A percentile compares a stretch with the other conserved stretches of the same genome.
Conservation (phyloP, 2,329 filamentous ascomycete genomes). For the Chaetomium sp. region DNA sequence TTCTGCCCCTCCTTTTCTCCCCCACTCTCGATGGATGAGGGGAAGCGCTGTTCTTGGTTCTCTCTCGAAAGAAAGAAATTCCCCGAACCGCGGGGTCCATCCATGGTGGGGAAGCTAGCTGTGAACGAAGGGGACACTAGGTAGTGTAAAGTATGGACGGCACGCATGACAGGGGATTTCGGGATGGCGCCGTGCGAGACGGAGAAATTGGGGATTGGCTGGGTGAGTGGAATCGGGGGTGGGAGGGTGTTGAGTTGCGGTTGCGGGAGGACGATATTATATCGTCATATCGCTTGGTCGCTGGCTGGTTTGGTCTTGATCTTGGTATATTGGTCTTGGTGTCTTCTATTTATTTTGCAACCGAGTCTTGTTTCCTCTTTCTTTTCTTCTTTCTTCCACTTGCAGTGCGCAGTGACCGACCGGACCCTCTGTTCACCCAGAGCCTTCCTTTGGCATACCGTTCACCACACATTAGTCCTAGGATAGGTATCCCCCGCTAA, state of each 20-base stretch:
- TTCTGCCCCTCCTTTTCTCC: background rate
- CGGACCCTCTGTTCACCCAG: no score
- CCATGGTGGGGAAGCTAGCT: no score
- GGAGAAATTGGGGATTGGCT: slow-evolving; percentile 17
- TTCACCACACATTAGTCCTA: no score
- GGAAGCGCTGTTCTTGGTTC: background rate
- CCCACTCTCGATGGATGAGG: slow-evolving; percentile 1
- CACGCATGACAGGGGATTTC: slow-evolving; percentile 8
- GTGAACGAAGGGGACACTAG: no score
- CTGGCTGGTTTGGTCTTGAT: background rate
- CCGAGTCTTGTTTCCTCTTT: background rate
- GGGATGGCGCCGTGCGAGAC: slow-evolving; percentile 13
- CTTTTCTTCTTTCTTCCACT: background rate
- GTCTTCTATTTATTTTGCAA: background rate
- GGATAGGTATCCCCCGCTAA: background rate
- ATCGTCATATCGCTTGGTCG: no score
- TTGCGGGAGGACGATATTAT: background rate
- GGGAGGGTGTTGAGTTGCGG: background rate
- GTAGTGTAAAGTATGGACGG: no score
- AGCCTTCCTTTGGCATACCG: no score
- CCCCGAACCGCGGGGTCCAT: no score
- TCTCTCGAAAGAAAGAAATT: no score
- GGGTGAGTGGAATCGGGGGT: background rate
- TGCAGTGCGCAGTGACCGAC: no score
- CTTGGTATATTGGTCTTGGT: background rate